Evolutionary conservation across 176 grass and related monocot species (phyloP).

Genomic region (Ampelocalamus luodianensis): DNA sequence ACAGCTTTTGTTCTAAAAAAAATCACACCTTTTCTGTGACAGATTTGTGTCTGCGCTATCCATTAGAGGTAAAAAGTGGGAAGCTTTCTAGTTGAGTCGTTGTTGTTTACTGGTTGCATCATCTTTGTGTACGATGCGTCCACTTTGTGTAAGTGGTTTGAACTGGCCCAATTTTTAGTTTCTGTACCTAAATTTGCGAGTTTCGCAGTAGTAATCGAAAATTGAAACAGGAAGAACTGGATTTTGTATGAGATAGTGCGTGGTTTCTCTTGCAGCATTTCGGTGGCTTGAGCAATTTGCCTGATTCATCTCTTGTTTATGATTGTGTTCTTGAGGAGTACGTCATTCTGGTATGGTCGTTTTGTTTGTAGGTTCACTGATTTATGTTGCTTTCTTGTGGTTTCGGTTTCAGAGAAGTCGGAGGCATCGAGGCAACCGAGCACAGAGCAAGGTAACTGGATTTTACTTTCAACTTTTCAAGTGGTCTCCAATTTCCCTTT

Average conservation of each 20-base stretch:
- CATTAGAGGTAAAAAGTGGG: constrained; percentile 37
- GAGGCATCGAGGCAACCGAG: constrained; percentile 62
- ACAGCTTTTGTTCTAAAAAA: constrained; percentile 2
- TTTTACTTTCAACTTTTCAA: constrained; percentile 23
- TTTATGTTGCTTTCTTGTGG: constrained; percentile 29
- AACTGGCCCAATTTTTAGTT: not conserved
- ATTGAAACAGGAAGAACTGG: not conserved
- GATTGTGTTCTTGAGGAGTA: not conserved
- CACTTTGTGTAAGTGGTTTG: constrained; percentile 8
- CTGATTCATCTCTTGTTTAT: constrained; percentile 15
- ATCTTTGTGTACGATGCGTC: not conserved
- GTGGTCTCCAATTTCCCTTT: constrained; percentile 20
- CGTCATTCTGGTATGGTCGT: not conserved
- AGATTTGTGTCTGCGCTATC: constrained; percentile 14
- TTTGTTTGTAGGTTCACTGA: not conserved
- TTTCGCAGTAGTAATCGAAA: not conserved
- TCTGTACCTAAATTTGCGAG: not conserved
- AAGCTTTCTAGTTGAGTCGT: constrained; percentile 14
- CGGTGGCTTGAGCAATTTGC: constrained; percentile 3
- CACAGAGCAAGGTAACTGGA: constrained; percentile 67
- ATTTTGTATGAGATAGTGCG: not conserved
- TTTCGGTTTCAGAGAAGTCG: constrained; percentile 61
- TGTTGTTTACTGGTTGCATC: constrained; percentile 14
- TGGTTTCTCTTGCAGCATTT: not conserved
- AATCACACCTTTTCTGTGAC: constrained; percentile 5